These are phyloP conservation scores for Xylaria digitata DNA, from an alignment of 2,329 filamentous ascomycete species.

Conservation along the genomic window DNA sequence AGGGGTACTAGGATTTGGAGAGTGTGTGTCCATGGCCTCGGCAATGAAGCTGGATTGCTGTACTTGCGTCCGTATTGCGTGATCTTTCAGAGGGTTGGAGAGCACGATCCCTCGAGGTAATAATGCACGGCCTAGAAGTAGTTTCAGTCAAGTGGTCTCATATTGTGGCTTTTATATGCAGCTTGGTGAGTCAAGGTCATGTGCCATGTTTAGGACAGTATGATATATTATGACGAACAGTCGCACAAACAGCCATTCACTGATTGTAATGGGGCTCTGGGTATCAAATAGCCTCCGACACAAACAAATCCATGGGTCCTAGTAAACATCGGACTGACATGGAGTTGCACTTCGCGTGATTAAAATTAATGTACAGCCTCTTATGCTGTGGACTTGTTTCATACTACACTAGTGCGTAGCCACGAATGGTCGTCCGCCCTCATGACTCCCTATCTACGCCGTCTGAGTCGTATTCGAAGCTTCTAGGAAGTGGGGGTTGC, in stretches of 20 bases:
- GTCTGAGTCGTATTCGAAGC: conserved; percentile 48
- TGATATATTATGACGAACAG: conserved; percentile 15
- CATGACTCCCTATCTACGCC: conserved; percentile 43
- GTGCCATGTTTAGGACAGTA: conserved; percentile 10
- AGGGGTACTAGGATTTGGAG: conserved; percentile 3
- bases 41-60: neutral
- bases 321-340: neutral
- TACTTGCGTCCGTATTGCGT: neutral
- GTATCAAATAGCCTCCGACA: neutral
- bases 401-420: neutral
- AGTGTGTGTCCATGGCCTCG: conserved; percentile 18
- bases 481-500: conserved; percentile 35
- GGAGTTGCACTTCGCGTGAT: conserved; percentile 1
- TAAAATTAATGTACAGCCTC: neutral
- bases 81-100: neutral
- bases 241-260: conserved; percentile 12
- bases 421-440: neutral
- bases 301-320: neutral
- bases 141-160: conserved; percentile 8
- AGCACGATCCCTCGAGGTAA: neutral
- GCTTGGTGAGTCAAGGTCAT: conserved; percentile 31
- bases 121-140: conserved; percentile 7
- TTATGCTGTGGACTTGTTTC: conserved; percentile 6
- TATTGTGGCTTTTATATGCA: conserved; percentile 32
- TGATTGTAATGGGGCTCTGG: neutral